Evolutionary conservation across 179 eudicot species (phyloP).

Genomic region (Beta macrorhiza): DNA sequence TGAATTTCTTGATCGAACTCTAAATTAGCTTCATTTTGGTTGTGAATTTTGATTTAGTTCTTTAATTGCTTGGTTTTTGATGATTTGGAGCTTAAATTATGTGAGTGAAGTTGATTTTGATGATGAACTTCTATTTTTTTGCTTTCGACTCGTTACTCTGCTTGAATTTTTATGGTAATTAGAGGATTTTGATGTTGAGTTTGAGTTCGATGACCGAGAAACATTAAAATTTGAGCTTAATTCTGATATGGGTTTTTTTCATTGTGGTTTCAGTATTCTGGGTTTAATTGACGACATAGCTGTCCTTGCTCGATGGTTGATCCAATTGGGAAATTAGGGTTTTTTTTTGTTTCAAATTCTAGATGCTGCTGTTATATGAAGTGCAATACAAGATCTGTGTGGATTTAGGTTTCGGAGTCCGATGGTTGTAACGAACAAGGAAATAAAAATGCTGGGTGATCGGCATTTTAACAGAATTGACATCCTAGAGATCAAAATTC

Average conservation of each 20-base stretch:
- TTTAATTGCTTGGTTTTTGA: constrained; percentile 11
- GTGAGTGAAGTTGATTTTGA: constrained; percentile 10
- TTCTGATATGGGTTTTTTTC: constrained; percentile 26
- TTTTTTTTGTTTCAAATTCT: constrained; percentile 18
- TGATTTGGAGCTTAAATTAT: neutral
- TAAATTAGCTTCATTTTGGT: constrained; percentile 6
- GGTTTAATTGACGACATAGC: constrained; percentile 20
- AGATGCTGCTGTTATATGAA: constrained; percentile 12
- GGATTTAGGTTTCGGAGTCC: constrained; percentile 20
- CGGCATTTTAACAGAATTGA: constrained; percentile 54
- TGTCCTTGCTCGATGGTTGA: constrained; percentile 1
- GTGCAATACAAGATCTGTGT: neutral
- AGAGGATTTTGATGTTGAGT: neutral
- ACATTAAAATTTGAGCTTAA: constrained; percentile 15
- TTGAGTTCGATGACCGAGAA: neutral
- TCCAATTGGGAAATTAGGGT: constrained; percentile 23
- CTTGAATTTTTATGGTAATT: constrained; percentile 12
- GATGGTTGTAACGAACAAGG: constrained; percentile 35
- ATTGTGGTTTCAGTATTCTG: constrained; percentile 15
- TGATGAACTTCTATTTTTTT: neutral
- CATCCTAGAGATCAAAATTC: constrained; percentile 47
- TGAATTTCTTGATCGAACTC: constrained; percentile 13
- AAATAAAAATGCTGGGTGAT: constrained; percentile 45
- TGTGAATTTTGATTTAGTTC: constrained; percentile 3
- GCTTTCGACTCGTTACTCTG: constrained; percentile 1